Evolutionary conservation across 176 grass and related monocot genomes (phyloP), one percentile per base, ranked within the genome.

Genomic region (Areca catechu): DNA sequence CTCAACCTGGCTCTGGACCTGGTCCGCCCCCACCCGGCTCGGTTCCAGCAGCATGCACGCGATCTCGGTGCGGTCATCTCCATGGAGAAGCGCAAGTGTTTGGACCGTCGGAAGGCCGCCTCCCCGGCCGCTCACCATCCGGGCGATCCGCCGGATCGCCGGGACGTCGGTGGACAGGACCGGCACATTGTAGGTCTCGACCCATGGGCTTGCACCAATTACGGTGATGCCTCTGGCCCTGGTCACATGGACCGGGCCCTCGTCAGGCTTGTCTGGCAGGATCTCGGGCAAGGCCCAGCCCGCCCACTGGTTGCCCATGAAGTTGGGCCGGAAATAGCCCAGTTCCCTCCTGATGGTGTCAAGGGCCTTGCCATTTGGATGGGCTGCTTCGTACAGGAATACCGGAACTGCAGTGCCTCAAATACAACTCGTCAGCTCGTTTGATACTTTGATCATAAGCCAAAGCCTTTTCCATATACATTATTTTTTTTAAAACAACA

Each of bases 371-470:
- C 80, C 55, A 1, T 27, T 71, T 2, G 70, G 61, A 67, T 85
- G 80, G 19, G 84, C 84, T 60, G 81, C 84, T 19, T 57, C 89
- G 50, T 95, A 95, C 1, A 85, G 64, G 68, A 84, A 95, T 7
- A 84, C 73, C 5, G 89, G 89, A 10, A 95, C 89, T 95, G 71
- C 71, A 76, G 6, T 0, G 34, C 5, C 12, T 15, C 17, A 50
- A 22, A 49, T 5, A 10, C 10, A 14, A 10, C 5, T 14, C 0
- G 22, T n/a, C n/a, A n/a, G n/a, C n/a, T n/a, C n/a, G n/a, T n/a
- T n/a, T n/a, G n/a, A n/a, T n/a, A n/a, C n/a, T 48, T 2, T 66
- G 50, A 61, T 57, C 15, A 75, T 49, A 21, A 67, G 15, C 6
- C 1, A 43, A 43, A 10, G 34, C 0, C 7, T 43, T 12, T 43